phyloP scores from a whole-genome alignment of 192 early-diverging fungal genomes.

The Rhizophagus prolifer region DNA sequence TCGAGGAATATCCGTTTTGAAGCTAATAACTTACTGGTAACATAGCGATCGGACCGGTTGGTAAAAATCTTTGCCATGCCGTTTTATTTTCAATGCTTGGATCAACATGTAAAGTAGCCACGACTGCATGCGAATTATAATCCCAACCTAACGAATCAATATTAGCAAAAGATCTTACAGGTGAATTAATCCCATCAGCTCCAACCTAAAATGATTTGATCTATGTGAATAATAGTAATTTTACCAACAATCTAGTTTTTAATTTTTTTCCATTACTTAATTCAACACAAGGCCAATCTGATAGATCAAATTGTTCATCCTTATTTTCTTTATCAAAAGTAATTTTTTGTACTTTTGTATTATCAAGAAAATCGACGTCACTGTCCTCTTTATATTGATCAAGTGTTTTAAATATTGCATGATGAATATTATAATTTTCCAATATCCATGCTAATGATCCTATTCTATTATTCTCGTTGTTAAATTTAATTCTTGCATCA shows the following conservation, averaged over 20 bases:
- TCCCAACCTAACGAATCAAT: constrained; percentile 86
- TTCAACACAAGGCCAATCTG: constrained; percentile 74
- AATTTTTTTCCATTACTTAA: constrained; percentile 67
- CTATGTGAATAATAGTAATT: neutral
- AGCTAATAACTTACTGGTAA: constrained; percentile 71
- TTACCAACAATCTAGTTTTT: constrained; percentile 71
- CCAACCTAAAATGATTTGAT: constrained; percentile 53
- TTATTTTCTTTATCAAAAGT: constrained; percentile 20
- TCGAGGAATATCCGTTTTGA: constrained; percentile 59
- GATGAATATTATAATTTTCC: constrained; percentile 82
- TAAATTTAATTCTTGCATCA: constrained; percentile 65
- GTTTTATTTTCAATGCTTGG: constrained; percentile 51
- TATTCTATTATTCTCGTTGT: constrained; percentile 39
- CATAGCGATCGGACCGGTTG: constrained; percentile 89
- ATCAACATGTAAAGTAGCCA: constrained; percentile 78
- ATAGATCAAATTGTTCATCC: constrained; percentile 31
- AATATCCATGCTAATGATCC: constrained; percentile 78
- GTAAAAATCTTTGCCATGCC: constrained; percentile 94
- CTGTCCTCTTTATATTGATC: constrained; percentile 36
- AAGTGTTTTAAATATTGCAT: constrained; percentile 60
- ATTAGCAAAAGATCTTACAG: constrained; percentile 77
- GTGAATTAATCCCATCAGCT: constrained; percentile 86
- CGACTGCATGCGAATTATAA: constrained; percentile 83
- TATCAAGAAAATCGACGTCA: constrained; percentile 66
- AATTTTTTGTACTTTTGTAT: constrained; percentile 65